Conservation (phyloP, 352 stramenopile genomes). For the Phytophthora citrophthora region DNA sequence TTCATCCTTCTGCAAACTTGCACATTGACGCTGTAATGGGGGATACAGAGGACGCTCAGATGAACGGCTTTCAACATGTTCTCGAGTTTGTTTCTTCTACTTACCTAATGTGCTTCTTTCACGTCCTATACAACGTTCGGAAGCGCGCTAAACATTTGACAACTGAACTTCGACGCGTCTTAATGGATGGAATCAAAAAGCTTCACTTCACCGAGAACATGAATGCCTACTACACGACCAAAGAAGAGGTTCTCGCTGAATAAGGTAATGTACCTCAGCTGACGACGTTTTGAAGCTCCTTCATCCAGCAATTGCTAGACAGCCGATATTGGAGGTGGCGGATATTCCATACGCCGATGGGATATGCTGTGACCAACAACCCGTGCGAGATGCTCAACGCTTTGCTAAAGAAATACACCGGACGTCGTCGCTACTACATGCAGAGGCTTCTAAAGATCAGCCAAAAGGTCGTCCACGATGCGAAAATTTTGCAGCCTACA, state of each 20-base stretch:
- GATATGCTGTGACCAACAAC: neutral
- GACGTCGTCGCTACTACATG: neutral
- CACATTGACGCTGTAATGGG: neutral
- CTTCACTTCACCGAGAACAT: neutral
- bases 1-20: neutral
- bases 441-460: neutral
- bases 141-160: neutral
- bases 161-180: neutral
- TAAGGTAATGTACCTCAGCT: neutral
- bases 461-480: neutral
- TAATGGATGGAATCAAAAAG: neutral
- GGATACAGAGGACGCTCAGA: neutral
- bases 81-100: neutral
- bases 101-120: slow-evolving; percentile 2
- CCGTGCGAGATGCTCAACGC: neutral
- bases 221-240: neutral
- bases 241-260: neutral
- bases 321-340: neutral
- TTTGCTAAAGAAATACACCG: neutral
- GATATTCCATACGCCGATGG: neutral
- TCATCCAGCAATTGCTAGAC: too few species aligned
- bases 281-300: neutral
- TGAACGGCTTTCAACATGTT: slow-evolving; percentile 1
- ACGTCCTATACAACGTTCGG: neutral
- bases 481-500: neutral